Base-by-base conservation (phyloP, 2,329 filamentous ascomycete species). In the Paracorniculantispora psalliotae region DNA sequence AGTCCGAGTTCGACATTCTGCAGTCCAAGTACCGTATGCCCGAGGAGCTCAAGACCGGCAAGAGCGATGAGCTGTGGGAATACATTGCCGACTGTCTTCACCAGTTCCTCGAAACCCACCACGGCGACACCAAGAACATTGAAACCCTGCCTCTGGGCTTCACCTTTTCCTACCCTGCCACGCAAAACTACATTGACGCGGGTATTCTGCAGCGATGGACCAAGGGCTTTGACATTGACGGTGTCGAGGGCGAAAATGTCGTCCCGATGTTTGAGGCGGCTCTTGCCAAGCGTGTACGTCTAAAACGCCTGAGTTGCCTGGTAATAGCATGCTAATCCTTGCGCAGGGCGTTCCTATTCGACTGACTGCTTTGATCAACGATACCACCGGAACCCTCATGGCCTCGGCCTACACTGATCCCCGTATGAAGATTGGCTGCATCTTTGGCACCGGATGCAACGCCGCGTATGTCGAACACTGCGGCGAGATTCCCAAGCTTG, bases 391-490 rank as follows among this genome's bases (percentile, higher is more conserved):
- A 68, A 99, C 94, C 33, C 80, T 99, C 68, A 96, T 99, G 69
- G 94, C 94, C 62, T 97, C 93, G 26, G 89, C 91, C 30, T 99
- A 99, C 77, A 97, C 93, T n/a, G 92, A 99, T 71, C 79, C 87
- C 48, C 85, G 87, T 66, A 96, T 97, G 84, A 92, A 87, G 77
- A 94, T 97, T 68, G 94, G 94, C 59, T 97, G 93, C 75, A 99
- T 99, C 71, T 99, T 99, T 69, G 94, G 94, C 67, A 99, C 94
- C 13, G 94, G 94, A 61, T 97, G 94, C 78, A 99, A 99, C 69
- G 94, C 93, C 43, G 94, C 94, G 41, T 99, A 99, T 79, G 96
- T 99, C 89, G 94, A 99, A 76, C 77, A 96, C 69, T 90, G 85
- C 64, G 92, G 91, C 64, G 90, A 88, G 13, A 91, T 99, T 64